Evolutionary conservation across 2,329 filamentous ascomycete genomes (phyloP).

Genomic region (Claviceps sp.): DNA sequence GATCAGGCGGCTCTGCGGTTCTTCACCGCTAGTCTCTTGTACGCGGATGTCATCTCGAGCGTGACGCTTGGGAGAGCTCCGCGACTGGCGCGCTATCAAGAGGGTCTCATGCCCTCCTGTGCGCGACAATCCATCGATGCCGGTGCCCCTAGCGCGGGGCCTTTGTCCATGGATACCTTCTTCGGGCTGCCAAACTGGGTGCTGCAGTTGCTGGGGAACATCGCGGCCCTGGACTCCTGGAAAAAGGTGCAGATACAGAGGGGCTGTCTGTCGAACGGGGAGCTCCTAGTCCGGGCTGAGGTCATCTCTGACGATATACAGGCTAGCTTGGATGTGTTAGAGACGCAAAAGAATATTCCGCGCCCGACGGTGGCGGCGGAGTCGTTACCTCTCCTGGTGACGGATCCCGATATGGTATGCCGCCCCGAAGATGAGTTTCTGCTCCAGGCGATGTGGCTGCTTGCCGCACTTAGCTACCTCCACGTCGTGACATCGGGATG

Average conservation of each 20-base stretch:
- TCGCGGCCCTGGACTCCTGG: conserved; percentile 39
- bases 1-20: conserved; percentile 34
- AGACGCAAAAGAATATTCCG: conserved; percentile 9
- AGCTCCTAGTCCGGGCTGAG: conserved; percentile 31
- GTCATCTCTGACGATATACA: conserved; percentile 26
- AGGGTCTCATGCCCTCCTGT: conserved; percentile 22
- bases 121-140: conserved; percentile 7
- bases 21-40: conserved; percentile 32
- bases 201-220: conserved; percentile 38
- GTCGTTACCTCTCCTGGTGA: conserved; percentile 5
- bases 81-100: conserved; percentile 28
- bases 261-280: conserved; percentile 30
- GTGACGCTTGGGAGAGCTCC: conserved; percentile 30
- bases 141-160: conserved; percentile 13
- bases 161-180: conserved; percentile 34
- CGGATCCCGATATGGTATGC: conserved; percentile 8
- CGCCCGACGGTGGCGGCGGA: not conserved
- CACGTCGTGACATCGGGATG: conserved; percentile 35
- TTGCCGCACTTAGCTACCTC: conserved; percentile 34
- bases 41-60: conserved; percentile 36
- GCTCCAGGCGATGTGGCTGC: conserved; percentile 31
- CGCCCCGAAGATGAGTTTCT: conserved; percentile 12
- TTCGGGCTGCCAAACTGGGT: conserved; percentile 45
- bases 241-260: conserved; percentile 33
- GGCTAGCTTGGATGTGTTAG: conserved; percentile 17